A percentile compares a stretch with the other conserved stretches of the same genome.
phyloP scores from a whole-genome alignment of 2,329 filamentous ascomycete species.

The Escovopsis sp. region DNA sequence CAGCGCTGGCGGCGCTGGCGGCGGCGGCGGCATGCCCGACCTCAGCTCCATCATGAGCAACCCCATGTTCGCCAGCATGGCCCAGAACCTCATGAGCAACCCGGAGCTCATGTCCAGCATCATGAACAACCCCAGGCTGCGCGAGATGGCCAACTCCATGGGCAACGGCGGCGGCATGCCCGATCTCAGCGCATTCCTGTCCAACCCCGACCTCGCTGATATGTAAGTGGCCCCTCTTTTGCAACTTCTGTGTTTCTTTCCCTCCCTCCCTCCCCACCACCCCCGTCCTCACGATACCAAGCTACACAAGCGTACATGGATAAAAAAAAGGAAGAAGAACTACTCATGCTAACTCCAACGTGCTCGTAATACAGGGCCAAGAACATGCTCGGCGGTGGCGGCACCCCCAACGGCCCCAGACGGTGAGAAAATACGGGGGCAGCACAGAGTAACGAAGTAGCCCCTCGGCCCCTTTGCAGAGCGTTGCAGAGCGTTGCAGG shows the following conservation, averaged over 20 bases:
- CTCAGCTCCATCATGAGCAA: slow-evolving; percentile 82
- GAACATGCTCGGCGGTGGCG: slow-evolving; percentile 30
- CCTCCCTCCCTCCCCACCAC: background rate
- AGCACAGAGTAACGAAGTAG: too few relatives aligned
- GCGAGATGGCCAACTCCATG: slow-evolving; percentile 76
- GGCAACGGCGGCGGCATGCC: slow-evolving; percentile 73
- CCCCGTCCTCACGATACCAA: too few relatives aligned
- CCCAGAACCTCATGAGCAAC: slow-evolving; percentile 94
- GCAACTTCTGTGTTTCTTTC: background rate
- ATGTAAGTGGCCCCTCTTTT: slow-evolving; percentile 51
- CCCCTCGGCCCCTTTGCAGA: too few relatives aligned
- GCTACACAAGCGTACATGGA: too few relatives aligned
- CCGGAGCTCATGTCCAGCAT: slow-evolving; percentile 81
- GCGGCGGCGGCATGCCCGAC: slow-evolving; percentile 74
- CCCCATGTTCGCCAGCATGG: slow-evolving; percentile 96
- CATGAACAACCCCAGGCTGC: slow-evolving; percentile 83
- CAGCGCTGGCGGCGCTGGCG: slow-evolving; percentile 37
- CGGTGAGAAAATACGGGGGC: slow-evolving; percentile 2
- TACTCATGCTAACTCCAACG: too few relatives aligned
- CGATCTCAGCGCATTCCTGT: slow-evolving; percentile 74
- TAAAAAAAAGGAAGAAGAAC: too few relatives aligned
- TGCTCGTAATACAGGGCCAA: slow-evolving; percentile 21
- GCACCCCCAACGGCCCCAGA: slow-evolving; percentile 13
- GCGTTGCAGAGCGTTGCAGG: too few relatives aligned
- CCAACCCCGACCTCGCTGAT: slow-evolving; percentile 78